phyloP scores from a whole-genome alignment of 768 basidiomycete species.

The Xerocomellus intermedius region DNA sequence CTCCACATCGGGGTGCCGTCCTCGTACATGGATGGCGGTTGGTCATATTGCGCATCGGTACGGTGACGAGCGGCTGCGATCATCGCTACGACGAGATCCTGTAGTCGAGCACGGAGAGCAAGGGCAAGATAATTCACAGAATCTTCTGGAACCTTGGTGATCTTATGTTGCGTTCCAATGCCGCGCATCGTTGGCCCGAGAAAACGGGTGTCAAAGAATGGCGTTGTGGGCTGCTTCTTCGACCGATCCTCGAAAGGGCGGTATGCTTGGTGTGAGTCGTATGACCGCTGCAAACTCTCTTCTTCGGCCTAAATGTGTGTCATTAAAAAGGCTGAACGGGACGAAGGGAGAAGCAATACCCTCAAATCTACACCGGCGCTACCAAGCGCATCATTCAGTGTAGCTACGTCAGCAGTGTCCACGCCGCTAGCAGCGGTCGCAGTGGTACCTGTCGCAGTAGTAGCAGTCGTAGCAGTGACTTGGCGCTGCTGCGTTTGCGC shows the following conservation, averaged over 20 bases:
- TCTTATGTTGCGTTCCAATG: slow-evolving; percentile 65
- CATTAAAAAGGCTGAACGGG: neutral
- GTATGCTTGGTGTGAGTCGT: slow-evolving; percentile 60
- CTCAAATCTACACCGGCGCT: slow-evolving; percentile 87
- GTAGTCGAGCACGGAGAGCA: slow-evolving; percentile 72
- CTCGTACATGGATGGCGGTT: slow-evolving; percentile 61
- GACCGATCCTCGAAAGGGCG: slow-evolving; percentile 76
- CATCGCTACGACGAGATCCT: slow-evolving; percentile 67
- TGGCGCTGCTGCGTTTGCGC: slow-evolving; percentile 34
- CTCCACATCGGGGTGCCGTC: slow-evolving; percentile 81
- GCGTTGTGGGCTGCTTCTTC: slow-evolving; percentile 68
- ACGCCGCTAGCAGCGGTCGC: slow-evolving; percentile 36
- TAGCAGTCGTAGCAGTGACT: slow-evolving; percentile 12
- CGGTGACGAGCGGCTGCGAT: slow-evolving; percentile 67
- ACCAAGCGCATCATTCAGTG: slow-evolving; percentile 79
- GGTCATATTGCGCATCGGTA: slow-evolving; percentile 66
- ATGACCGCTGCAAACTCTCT: slow-evolving; percentile 68
- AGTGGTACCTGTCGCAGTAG: slow-evolving; percentile 21
- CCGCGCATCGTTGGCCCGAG: slow-evolving; percentile 67
- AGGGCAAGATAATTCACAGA: slow-evolving; percentile 75
- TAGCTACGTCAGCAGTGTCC: slow-evolving; percentile 72
- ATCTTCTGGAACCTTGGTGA: slow-evolving; percentile 68
- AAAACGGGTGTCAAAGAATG: slow-evolving; percentile 66
- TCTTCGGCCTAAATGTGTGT: slow-evolving; percentile 69
- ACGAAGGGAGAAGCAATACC: slow-evolving; percentile 38